Evolutionary conservation across 345 rosid genomes (phyloP).

Genomic region (Murraya koenigii): DNA sequence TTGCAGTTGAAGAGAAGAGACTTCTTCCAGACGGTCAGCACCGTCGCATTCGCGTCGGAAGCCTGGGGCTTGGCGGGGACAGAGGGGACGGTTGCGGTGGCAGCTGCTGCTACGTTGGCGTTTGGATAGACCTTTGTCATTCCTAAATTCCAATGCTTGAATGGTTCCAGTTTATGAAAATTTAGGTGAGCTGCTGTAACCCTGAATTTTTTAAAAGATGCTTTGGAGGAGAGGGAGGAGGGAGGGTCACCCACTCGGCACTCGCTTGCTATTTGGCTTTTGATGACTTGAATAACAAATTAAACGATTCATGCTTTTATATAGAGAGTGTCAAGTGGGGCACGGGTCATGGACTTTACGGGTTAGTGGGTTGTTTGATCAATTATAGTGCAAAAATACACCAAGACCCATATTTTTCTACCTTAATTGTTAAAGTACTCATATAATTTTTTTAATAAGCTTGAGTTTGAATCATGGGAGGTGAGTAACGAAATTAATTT

Average conservation of each 20-base stretch:
- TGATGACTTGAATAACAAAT: background rate
- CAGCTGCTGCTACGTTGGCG: conserved; percentile 15
- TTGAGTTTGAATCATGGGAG: too few relatives aligned
- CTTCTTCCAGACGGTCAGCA: conserved; percentile 90
- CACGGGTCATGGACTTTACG: background rate
- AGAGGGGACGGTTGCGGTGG: background rate
- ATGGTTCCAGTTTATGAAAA: conserved; percentile 15
- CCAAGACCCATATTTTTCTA: background rate
- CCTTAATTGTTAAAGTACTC: too few relatives aligned
- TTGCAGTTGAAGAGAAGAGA: conserved; percentile 90
- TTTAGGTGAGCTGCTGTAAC: background rate
- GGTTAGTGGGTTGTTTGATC: background rate
- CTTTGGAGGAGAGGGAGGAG: background rate
- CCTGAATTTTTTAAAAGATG: background rate
- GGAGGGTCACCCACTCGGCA: background rate
- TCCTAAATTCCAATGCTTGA: conserved; percentile 1
- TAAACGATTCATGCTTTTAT: background rate
- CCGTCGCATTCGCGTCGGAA: conserved; percentile 22
- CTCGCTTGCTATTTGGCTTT: background rate
- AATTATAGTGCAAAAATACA: background rate
- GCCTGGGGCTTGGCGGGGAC: conserved; percentile 9
- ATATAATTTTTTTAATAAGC: too few relatives aligned
- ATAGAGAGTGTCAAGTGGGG: background rate
- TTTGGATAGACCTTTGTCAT: conserved; percentile 87
- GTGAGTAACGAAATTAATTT: too few relatives aligned